Percentiles rank a stretch among this genome's conserved stretches.
Conservation (phyloP, 805 yeast species). For the Kodamaea nitidulidarum region DNA sequence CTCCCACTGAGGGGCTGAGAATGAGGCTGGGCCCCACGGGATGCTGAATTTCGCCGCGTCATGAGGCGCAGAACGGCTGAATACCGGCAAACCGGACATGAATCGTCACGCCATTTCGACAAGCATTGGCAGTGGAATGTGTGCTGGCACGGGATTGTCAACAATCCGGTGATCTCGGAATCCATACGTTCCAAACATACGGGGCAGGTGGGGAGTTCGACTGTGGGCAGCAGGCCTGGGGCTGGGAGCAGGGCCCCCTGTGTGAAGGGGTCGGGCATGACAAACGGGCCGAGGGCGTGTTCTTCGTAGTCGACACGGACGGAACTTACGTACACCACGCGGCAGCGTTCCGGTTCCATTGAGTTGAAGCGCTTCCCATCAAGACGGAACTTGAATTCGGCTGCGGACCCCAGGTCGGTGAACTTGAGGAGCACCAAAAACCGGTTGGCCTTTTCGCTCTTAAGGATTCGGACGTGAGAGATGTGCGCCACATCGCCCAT, state of each 20-base stretch:
- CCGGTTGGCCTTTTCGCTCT: constrained; percentile 62
- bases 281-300: constrained; percentile 51
- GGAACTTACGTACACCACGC: constrained; percentile 64
- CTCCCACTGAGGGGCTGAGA: too few species aligned
- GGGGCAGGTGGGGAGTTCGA: constrained; percentile 87
- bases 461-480: constrained; percentile 68
- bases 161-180: constrained; percentile 68
- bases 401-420: constrained; percentile 49
- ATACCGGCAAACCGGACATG: constrained; percentile 88
- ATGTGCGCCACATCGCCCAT: constrained; percentile 62
- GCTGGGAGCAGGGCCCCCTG: too few species aligned
- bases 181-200: constrained; percentile 90
- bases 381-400: constrained; percentile 58
- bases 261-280: constrained; percentile 73
- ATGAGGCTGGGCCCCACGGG: background rate
- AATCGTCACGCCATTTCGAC: constrained; percentile 83
- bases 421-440: constrained; percentile 79
- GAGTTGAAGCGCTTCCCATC: constrained; percentile 77
- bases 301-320: constrained; percentile 38
- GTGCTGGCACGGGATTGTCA: constrained; percentile 90
- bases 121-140: constrained; percentile 88
- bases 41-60: too few species aligned
- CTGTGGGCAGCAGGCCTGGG: constrained; percentile 12
- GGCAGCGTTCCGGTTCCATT: constrained; percentile 86
- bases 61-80: constrained; percentile 36